Conservation (phyloP, 306 rosid genomes). For the Vigna nakashimae region DNA sequence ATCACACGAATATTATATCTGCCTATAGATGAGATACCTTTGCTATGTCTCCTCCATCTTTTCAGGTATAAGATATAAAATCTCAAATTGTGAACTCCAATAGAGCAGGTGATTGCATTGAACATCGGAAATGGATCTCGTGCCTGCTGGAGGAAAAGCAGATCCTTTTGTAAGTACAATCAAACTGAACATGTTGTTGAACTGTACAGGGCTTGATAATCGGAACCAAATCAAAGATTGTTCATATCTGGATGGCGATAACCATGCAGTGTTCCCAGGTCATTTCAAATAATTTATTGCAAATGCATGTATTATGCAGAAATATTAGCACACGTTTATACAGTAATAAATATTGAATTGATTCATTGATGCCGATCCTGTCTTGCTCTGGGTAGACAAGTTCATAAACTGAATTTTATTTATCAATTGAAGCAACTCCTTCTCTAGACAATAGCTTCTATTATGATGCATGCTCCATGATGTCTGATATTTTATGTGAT, state of each 20-base stretch:
- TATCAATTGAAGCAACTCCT: conserved; percentile 19
- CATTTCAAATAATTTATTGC: neutral
- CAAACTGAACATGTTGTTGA: neutral
- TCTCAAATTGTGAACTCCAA: neutral
- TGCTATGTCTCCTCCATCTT: conserved; percentile 22
- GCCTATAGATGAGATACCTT: neutral
- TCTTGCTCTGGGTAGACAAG: neutral
- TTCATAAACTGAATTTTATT: neutral
- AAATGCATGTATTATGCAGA: neutral
- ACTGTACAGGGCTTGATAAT: conserved; percentile 7
- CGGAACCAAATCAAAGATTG: neutral
- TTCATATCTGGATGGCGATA: neutral
- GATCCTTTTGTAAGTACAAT: conserved; percentile 1
- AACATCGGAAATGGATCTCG: neutral
- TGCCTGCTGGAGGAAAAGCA: conserved; percentile 37
- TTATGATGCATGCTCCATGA: neutral
- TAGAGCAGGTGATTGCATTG: neutral
- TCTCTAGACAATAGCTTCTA: neutral
- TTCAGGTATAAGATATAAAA: conserved; percentile 8
- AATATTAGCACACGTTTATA: neutral
- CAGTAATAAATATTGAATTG: neutral
- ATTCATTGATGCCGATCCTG: neutral
- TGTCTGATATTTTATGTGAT: neutral
- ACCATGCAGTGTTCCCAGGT: conserved; percentile 24
- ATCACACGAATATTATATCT: conserved; percentile 34